These are phyloP conservation scores for Bifiguratus adelaidae DNA, from an alignment of 192 early-diverging fungal species.

Conservation along the genomic window DNA sequence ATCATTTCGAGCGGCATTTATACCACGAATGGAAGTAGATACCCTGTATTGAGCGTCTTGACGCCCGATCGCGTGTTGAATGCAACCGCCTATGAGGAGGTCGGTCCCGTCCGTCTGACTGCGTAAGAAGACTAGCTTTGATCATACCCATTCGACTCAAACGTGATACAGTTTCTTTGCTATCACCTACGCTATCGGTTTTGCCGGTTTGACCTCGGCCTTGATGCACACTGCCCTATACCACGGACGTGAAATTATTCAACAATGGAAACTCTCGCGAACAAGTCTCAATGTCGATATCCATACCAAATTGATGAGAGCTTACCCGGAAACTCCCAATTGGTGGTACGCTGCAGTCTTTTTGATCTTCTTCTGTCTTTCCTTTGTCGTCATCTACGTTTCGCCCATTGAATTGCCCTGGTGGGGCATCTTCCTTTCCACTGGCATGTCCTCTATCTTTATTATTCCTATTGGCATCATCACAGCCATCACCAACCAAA, in stretches of 20 bases:
- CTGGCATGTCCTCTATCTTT: conserved; percentile 26
- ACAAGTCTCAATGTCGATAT: conserved; percentile 38
- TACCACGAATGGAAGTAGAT: conserved; percentile 7
- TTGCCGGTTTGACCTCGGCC: conserved; percentile 39
- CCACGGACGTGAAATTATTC: conserved; percentile 43
- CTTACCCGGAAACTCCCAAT: conserved; percentile 42
- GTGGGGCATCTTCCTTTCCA: conserved; percentile 42
- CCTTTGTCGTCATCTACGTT: neutral
- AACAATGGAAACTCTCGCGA: conserved; percentile 24
- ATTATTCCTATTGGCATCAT: conserved; percentile 47
- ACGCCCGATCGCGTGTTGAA: conserved; percentile 7
- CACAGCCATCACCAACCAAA: conserved; percentile 40
- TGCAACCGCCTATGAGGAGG: conserved; percentile 8
- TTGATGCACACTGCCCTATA: conserved; percentile 50
- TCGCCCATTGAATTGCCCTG: conserved; percentile 14
- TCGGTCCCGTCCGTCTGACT: conserved; percentile 9
- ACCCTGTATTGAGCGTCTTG: conserved; percentile 11
- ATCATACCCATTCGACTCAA: no score
- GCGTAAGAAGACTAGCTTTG: no score
- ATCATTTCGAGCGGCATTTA: conserved; percentile 15
- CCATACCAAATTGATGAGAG: conserved; percentile 58
- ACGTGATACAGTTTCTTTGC: no score
- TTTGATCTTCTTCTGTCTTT: conserved; percentile 8
- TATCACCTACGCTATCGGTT: conserved; percentile 36
- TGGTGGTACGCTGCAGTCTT: conserved; percentile 20